phyloP scores from a whole-genome alignment of 305 asterid species.

The Fraxinus angustifolia region DNA sequence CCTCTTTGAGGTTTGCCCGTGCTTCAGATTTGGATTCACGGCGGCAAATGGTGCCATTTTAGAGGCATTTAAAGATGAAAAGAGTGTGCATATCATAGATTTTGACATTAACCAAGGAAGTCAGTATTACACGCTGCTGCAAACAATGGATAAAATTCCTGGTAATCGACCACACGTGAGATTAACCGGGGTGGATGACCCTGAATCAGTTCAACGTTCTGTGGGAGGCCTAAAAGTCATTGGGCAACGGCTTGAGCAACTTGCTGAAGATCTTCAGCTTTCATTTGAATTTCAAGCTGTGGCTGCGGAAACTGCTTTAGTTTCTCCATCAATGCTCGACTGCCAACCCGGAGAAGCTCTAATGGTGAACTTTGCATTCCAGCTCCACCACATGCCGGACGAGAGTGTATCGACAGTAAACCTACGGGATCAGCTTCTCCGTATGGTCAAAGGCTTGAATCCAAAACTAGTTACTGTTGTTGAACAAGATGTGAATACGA shows the following conservation, averaged over 20 bases:
- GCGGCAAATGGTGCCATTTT: slow-evolving; percentile 80
- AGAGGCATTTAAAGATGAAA: slow-evolving; percentile 65
- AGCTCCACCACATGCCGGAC: slow-evolving; percentile 96
- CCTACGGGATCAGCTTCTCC: slow-evolving; percentile 77
- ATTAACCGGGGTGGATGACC: slow-evolving; percentile 89
- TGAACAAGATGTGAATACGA: slow-evolving; percentile 85
- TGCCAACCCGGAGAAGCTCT: slow-evolving; percentile 64
- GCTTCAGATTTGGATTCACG: slow-evolving; percentile 89
- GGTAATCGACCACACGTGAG: slow-evolving; percentile 53
- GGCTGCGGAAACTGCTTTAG: slow-evolving; percentile 59
- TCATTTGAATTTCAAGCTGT: slow-evolving; percentile 67
- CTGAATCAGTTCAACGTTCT: slow-evolving; percentile 76
- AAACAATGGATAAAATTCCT: slow-evolving; percentile 51
- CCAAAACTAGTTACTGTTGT: slow-evolving; percentile 81
- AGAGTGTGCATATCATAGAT: slow-evolving; percentile 69
- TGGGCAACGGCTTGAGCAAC: slow-evolving; percentile 65
- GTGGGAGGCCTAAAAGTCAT: slow-evolving; percentile 57
- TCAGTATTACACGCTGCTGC: slow-evolving; percentile 83
- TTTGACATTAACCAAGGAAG: slow-evolving; percentile 94
- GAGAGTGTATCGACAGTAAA: slow-evolving; percentile 84
- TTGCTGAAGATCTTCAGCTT: slow-evolving; percentile 55
- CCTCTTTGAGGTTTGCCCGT: slow-evolving; percentile 90
- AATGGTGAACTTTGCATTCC: slow-evolving; percentile 84
- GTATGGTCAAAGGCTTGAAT: slow-evolving; percentile 75
- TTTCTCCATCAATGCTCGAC: slow-evolving; percentile 49